phyloP scores from a whole-genome alignment of 805 yeast species.

The Wickerhamiella domercqiae region DNA sequence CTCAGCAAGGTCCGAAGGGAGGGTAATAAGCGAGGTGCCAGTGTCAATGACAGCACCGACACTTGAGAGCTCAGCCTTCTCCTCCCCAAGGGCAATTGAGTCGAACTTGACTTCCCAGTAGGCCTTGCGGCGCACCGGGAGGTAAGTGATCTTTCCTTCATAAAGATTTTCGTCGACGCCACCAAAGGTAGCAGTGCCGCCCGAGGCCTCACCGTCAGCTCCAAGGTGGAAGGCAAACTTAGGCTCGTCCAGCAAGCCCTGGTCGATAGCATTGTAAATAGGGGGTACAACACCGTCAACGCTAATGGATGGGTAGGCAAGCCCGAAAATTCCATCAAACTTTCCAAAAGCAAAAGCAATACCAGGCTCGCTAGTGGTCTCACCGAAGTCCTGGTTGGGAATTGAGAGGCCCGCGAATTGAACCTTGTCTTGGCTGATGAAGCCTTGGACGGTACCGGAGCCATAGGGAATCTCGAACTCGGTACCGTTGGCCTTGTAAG shows the following conservation, averaged over 20 bases:
- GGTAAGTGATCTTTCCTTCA: constrained; percentile 78
- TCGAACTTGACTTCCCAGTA: constrained; percentile 97
- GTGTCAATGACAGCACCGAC: constrained; percentile 98
- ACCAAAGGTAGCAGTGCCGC: constrained; percentile 92
- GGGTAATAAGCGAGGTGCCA: constrained; percentile 89
- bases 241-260: constrained; percentile 68
- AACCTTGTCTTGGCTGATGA: constrained; percentile 71
- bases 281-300: constrained; percentile 89
- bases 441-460: constrained; percentile 85
- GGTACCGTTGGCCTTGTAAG: constrained; percentile 77
- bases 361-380: constrained; percentile 95
- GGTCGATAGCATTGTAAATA: constrained; percentile 69
- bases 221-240: constrained; percentile 88
- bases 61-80: constrained; percentile 63
- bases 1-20: constrained; percentile 93
- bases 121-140: constrained; percentile 98
- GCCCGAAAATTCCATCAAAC: constrained; percentile 93
- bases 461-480: constrained; percentile 81
- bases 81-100: constrained; percentile 82
- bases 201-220: constrained; percentile 48
- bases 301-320: constrained; percentile 83
- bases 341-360: constrained; percentile 96
- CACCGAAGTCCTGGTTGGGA: constrained; percentile 87
- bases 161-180: constrained; percentile 69
- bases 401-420: constrained; percentile 71